Percentiles rank a stretch among this genome's conserved stretches.
These are phyloP conservation scores for Cyberlindnera mycetangii DNA, from an alignment of 805 yeast genomes.

Conservation along the genomic window DNA sequence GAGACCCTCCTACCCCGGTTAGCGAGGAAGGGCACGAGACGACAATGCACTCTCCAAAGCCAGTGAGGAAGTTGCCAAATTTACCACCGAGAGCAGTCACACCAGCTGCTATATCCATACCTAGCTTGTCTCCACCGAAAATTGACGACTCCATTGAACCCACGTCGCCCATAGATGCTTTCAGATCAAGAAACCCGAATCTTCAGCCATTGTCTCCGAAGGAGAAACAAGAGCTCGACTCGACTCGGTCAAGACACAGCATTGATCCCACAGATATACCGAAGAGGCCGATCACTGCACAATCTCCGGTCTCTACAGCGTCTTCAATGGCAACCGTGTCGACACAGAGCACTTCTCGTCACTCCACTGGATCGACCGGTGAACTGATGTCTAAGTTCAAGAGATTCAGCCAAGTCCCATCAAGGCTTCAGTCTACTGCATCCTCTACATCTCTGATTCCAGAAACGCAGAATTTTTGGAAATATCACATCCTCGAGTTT, in stretches of 20 bases:
- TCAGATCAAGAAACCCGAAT: constrained; percentile 26
- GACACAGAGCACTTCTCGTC: constrained; percentile 1
- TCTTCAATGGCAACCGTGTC: constrained; percentile 1
- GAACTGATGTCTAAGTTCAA: constrained; percentile 13
- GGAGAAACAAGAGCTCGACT: constrained; percentile 6
- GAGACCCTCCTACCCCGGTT: constrained; percentile 1
- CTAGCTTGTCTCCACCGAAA: neutral
- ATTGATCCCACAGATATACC: constrained; percentile 4
- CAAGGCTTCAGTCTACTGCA: neutral
- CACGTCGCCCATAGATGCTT: constrained; percentile 4
- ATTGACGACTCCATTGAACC: neutral
- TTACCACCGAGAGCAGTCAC: neutral
- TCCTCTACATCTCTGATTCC: neutral
- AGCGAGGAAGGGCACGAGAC: constrained; percentile 1
- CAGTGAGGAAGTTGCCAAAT: neutral
- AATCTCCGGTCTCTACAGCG: neutral
- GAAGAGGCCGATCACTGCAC: neutral
- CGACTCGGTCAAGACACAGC: constrained; percentile 1
- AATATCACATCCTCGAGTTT: constrained; percentile 57
- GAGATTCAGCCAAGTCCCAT: constrained; percentile 1
- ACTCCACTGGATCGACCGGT: constrained; percentile 14
- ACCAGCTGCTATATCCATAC: neutral
- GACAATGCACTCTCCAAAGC: neutral
- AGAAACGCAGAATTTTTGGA: constrained; percentile 29
- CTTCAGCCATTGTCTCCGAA: constrained; percentile 19